A percentile compares a stretch with the other conserved stretches of the same genome.
Evolutionary conservation across 164 flowering plant genomes (phyloP).

Genomic region (Aristolochia fimbriata): DNA sequence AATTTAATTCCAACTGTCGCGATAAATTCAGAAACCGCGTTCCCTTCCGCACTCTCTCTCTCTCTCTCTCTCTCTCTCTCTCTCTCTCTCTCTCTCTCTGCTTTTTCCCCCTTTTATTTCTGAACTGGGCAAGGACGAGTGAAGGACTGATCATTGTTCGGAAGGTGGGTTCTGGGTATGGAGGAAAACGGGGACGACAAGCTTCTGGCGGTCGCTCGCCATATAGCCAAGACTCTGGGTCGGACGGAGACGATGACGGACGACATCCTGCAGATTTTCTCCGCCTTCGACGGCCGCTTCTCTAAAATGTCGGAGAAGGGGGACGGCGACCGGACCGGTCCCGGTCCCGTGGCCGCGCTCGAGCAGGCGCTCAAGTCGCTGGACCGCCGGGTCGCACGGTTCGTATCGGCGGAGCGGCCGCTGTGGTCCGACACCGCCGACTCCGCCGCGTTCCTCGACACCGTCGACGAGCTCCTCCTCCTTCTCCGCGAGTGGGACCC

Average conservation of each 20-base stretch:
- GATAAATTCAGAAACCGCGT: slow-evolving; percentile 8
- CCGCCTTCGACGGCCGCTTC: slow-evolving; percentile 75
- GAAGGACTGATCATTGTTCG: neutral
- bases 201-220: slow-evolving; percentile 76
- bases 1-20: neutral
- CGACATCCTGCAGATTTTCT: slow-evolving; percentile 79
- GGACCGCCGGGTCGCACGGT: slow-evolving; percentile 58
- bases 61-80: neutral
- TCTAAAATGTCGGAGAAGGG: slow-evolving; percentile 46
- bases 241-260: slow-evolving; percentile 71
- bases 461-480: slow-evolving; percentile 52
- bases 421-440: slow-evolving; percentile 77
- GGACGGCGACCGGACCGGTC: slow-evolving; percentile 18
- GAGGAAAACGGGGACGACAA: slow-evolving; percentile 74
- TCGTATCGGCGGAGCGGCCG: slow-evolving; percentile 40
- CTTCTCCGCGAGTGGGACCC: slow-evolving; percentile 49
- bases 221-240: slow-evolving; percentile 89
- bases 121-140: neutral
- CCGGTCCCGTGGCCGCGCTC: slow-evolving; percentile 20
- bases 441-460: slow-evolving; percentile 58
- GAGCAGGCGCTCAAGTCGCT: slow-evolving; percentile 42
- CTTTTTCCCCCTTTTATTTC: no score
- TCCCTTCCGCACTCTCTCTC: neutral
- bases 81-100: neutral
- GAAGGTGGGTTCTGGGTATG: slow-evolving; percentile 6